Percentiles rank a stretch among this genome's conserved stretches.
Conservation (phyloP, 768 basidiomycete species). For the Jaapia argillacea region DNA sequence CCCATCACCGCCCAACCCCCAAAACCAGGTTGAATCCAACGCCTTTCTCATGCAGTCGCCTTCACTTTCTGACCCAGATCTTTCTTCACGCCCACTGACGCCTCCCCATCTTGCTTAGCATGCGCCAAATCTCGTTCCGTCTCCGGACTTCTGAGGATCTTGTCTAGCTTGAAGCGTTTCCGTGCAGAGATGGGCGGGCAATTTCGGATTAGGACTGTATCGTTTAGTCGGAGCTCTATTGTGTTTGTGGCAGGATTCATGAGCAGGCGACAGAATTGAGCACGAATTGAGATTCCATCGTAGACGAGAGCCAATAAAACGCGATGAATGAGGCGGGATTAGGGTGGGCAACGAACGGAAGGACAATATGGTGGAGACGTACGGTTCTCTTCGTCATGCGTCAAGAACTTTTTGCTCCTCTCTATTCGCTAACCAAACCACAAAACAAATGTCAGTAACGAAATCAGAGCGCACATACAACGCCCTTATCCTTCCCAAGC, state of each 20-base stretch:
- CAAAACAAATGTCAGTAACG: slow-evolving; percentile 1
- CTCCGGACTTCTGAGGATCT: slow-evolving; percentile 58
- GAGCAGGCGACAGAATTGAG: no score
- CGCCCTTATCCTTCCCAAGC: no score
- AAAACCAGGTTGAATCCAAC: no score
- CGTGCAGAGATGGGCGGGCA: slow-evolving; percentile 73
- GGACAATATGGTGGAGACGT: slow-evolving; percentile 16
- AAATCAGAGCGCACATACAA: slow-evolving; percentile 7
- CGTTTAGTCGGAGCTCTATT: slow-evolving; percentile 57
- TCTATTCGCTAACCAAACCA: slow-evolving; percentile 45
- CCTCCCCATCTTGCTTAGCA: background rate
- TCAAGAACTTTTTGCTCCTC: slow-evolving; percentile 66
- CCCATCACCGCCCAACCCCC: no score
- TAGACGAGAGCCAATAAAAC: no score
- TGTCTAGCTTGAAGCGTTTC: slow-evolving; percentile 69
- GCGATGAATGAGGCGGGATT: no score
- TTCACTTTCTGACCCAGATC: no score
- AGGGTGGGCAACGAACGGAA: no score
- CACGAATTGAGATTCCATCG: no score
- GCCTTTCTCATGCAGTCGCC: no score
- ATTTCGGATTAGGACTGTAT: slow-evolving; percentile 70
- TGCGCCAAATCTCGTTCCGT: slow-evolving; percentile 36
- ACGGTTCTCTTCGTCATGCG: slow-evolving; percentile 71
- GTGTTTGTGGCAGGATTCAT: background rate
- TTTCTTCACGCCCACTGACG: no score